Percentiles rank a stretch among this genome's conserved stretches.
phyloP scores from a whole-genome alignment of 2,329 filamentous ascomycete species.

The Daldinia eschscholtzii region DNA sequence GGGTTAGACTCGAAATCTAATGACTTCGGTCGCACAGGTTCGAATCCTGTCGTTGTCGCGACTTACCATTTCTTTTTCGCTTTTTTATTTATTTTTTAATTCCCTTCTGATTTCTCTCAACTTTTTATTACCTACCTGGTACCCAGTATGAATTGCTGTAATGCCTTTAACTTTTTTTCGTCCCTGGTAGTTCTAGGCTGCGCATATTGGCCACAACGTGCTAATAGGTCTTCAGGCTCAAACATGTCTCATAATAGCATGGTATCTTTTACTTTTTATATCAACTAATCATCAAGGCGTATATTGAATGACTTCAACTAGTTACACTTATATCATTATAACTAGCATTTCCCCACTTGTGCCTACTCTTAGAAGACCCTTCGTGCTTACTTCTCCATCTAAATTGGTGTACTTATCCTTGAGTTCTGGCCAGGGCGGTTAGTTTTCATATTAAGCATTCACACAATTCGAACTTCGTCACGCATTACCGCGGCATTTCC shows the following conservation, averaged over 20 bases:
- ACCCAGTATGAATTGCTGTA: too few species aligned
- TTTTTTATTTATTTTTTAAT: conserved; percentile 7
- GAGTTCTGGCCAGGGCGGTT: too few species aligned
- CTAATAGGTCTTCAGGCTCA: background rate
- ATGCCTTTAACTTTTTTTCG: background rate
- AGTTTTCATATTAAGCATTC: background rate
- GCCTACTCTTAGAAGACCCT: background rate
- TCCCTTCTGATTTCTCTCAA: background rate
- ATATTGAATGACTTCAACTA: background rate
- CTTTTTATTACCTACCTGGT: too few species aligned
- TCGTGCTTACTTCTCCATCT: too few species aligned
- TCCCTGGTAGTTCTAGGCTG: background rate
- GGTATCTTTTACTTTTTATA: background rate
- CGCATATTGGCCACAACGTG: background rate
- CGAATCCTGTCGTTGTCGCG: conserved; percentile 44
- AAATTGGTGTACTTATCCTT: too few species aligned
- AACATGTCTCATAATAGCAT: background rate
- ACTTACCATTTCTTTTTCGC: conserved; percentile 27
- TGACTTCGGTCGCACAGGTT: conserved; percentile 45
- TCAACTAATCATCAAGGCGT: background rate
- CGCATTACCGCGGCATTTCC: background rate
- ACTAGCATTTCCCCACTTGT: background rate
- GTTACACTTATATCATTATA: background rate
- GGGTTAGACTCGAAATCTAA: conserved; percentile 46
- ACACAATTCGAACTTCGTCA: background rate